These are phyloP conservation scores for Mycosarcoma mackinlayi DNA, from an alignment of 1,284 basidiomycete species.

Conservation along the genomic window DNA sequence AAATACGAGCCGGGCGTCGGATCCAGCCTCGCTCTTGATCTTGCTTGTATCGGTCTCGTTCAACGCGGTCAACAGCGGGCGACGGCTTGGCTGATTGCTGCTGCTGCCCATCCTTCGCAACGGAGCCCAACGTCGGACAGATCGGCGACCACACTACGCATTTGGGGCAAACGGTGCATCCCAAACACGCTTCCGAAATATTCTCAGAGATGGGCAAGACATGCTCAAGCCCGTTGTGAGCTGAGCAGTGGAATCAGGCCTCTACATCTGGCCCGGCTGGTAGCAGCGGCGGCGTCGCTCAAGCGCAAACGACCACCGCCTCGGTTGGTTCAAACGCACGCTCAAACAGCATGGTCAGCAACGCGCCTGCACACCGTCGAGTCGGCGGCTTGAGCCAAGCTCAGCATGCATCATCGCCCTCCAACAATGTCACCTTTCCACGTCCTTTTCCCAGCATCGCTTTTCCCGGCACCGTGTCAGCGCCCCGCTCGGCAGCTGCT, in stretches of 20 bases:
- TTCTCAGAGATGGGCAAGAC: neutral
- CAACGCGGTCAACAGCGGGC: too few relatives aligned
- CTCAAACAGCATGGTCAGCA: constrained; percentile 13
- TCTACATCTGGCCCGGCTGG: neutral
- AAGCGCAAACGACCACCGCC: constrained; percentile 14
- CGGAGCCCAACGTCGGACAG: too few relatives aligned
- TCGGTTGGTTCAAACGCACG: constrained; percentile 20
- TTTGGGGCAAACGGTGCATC: too few relatives aligned
- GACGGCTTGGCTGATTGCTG: too few relatives aligned
- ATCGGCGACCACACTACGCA: too few relatives aligned
- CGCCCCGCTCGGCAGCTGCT: constrained; percentile 21
- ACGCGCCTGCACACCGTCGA: constrained; percentile 22
- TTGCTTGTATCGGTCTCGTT: too few relatives aligned
- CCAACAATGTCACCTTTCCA: constrained; percentile 5
- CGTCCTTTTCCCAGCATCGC: constrained; percentile 17
- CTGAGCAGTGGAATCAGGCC: constrained; percentile 14
- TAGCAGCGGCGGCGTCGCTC: constrained; percentile 5
- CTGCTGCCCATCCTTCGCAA: too few relatives aligned
- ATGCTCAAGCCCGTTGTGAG: constrained; percentile 6
- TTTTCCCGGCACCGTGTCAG: constrained; percentile 26
- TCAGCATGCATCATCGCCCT: constrained; percentile 28
- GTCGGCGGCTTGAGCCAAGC: constrained; percentile 5
- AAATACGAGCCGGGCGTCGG: too few relatives aligned
- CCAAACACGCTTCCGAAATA: too few relatives aligned
- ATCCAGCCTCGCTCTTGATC: too few relatives aligned